Evolutionary conservation across 2,329 filamentous ascomycete genomes (phyloP).

Genomic region (Talaromyces albobiverticillius): DNA sequence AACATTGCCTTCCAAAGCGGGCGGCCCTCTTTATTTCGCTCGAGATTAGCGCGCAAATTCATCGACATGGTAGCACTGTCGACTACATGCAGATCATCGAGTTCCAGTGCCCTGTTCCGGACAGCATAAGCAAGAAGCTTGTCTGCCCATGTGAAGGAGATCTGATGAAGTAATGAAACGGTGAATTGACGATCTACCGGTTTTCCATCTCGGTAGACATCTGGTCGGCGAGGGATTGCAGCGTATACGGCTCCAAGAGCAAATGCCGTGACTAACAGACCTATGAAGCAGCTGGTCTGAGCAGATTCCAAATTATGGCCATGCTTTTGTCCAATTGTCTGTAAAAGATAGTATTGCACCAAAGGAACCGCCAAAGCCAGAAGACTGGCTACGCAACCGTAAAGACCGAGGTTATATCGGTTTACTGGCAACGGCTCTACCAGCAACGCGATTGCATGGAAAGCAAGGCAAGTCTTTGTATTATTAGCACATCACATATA

Average conservation of each 20-base stretch:
- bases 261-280: constrained; percentile 44
- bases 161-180: constrained; percentile 57
- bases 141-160: constrained; percentile 64
- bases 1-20: constrained; percentile 61
- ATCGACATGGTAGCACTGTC: constrained; percentile 54
- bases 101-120: constrained; percentile 59
- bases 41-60: constrained; percentile 51
- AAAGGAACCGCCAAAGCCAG: constrained; percentile 22
- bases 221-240: constrained; percentile 63
- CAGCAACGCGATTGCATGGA: constrained; percentile 34
- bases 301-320: not conserved
- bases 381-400: constrained; percentile 29
- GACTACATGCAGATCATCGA: constrained; percentile 60
- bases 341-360: constrained; percentile 28
- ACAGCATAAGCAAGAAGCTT: constrained; percentile 54
- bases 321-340: constrained; percentile 9
- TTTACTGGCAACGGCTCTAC: constrained; percentile 31
- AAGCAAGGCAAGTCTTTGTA: constrained; percentile 26
- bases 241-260: constrained; percentile 39
- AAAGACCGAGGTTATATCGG: constrained; percentile 30
- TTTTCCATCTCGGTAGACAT: constrained; percentile 58
- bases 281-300: constrained; percentile 47
- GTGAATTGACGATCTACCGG: constrained; percentile 63
- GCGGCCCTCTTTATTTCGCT: constrained; percentile 28
- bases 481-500: not conserved